Percentiles rank a stretch among this genome's conserved stretches.
phyloP scores from a whole-genome alignment of 257 asterid species.

The Osmanthus fragrans region DNA sequence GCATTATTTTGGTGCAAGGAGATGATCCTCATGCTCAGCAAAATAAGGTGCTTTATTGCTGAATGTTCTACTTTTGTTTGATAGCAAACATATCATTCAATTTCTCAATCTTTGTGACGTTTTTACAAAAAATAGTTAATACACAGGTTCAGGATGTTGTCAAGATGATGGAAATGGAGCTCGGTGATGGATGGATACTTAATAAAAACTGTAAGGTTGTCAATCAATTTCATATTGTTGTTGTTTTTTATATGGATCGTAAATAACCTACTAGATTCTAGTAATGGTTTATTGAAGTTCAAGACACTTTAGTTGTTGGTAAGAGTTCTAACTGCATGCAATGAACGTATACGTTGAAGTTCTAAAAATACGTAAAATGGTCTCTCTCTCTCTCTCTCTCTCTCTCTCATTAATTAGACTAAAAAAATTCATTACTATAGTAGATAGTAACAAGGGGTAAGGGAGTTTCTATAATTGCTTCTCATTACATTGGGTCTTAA shows the following conservation, averaged over 20 bases:
- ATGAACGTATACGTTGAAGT: background rate
- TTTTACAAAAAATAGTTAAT: background rate
- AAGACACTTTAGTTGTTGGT: background rate
- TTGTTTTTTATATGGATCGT: background rate
- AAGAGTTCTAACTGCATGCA: background rate
- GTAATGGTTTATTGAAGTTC: background rate
- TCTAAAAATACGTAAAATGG: background rate
- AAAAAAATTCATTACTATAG: background rate
- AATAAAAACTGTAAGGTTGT: constrained; percentile 59
- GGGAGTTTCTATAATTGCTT: background rate
- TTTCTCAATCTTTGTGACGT: constrained; percentile 9
- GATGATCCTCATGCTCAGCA: constrained; percentile 65
- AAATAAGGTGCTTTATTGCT: constrained; percentile 51
- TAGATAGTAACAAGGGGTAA: background rate
- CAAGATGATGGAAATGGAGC: constrained; percentile 75
- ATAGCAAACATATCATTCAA: background rate
- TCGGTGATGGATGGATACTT: constrained; percentile 87
- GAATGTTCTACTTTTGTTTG: constrained; percentile 8
- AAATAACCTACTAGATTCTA: background rate
- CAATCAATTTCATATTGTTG: background rate
- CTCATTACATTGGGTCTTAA: background rate
- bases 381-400: background rate
- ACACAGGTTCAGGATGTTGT: constrained; percentile 68
- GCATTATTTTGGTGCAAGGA: constrained; percentile 62
- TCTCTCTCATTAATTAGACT: too few relatives aligned